Evolutionary conservation across 805 yeast genomes (phyloP), one percentile per base, ranked within the genome.

Genomic region (Schwanniomyces vanrijiae): DNA sequence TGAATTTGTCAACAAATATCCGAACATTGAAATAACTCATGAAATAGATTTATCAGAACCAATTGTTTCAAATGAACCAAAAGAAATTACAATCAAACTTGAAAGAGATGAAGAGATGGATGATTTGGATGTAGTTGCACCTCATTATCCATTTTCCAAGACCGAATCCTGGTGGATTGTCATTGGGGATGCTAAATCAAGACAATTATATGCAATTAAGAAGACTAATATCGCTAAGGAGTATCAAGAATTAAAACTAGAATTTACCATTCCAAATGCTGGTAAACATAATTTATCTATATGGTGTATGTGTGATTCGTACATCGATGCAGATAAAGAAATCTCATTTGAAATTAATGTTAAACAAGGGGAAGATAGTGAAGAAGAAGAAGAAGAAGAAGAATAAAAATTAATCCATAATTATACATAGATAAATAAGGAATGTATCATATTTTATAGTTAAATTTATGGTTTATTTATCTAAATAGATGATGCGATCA

Each of bases 301-400:
- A 1, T 91, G 96, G 96, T 83, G 92, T 59, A 80, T 91, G 61
- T 87, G 97, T 67, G 97, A 91, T 58, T 84, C 96, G 0, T 92
- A 91, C 57, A 59, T 89, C n/a, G 98, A 91, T 60, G 95, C 90
- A 2, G 99, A 92, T 61, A 88, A 88, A 62, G 96, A 92, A 66
- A 77, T 84, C 20, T 63, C 72, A 9, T 70, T 86, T 42, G 79
- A 75, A 21, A 59, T 84, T 3, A 71, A 76, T 3, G 82, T 76
- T 18, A 56, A 60, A 24, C 63, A 62, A 43, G 45, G 33, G 5
- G 46, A 41, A 22, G 51, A 31, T 6, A 42, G 37, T 8, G 50
- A 42, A 14, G 44, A 44, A 34, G 47, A 24, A 13, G 44, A 34
- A 2, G 44, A 42, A 6, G 37, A 41, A 20, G 18, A 44, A 20